Percentiles rank a stretch among this genome's conserved stretches.
phyloP scores from a whole-genome alignment of 176 grass and related monocot species.

The Pharus latifolius region DNA sequence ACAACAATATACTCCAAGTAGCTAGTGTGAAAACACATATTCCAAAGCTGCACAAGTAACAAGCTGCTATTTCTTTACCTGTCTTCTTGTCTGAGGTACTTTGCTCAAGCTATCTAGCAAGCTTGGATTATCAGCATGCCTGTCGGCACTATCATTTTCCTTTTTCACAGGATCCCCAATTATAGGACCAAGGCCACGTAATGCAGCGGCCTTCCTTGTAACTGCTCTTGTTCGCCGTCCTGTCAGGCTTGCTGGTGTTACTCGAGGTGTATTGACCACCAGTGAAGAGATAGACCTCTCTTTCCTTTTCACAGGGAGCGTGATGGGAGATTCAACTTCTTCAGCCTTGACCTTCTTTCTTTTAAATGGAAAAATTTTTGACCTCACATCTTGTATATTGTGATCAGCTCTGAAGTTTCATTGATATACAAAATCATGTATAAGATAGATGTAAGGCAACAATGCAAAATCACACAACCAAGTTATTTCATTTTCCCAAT shows the following conservation, averaged over 20 bases:
- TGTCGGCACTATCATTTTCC: slow-evolving; percentile 34
- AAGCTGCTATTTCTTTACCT: slow-evolving; percentile 28
- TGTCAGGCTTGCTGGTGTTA: slow-evolving; percentile 40
- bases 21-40: not conserved
- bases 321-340: slow-evolving; percentile 38
- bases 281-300: slow-evolving; percentile 67
- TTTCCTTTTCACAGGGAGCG: slow-evolving; percentile 48
- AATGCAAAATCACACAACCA: slow-evolving; percentile 11
- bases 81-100: slow-evolving; percentile 56
- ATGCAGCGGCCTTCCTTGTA: slow-evolving; percentile 47
- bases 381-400: slow-evolving; percentile 73
- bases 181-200: slow-evolving; percentile 55
- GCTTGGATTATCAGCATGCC: slow-evolving; percentile 34
- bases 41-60: not conserved
- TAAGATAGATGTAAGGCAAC: not conserved
- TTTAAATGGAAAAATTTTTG: slow-evolving; percentile 71
- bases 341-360: slow-evolving; percentile 52
- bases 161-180: slow-evolving; percentile 39
- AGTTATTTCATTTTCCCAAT: not conserved
- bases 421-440: slow-evolving; percentile 3
- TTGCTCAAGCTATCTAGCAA: slow-evolving; percentile 51
- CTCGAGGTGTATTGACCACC: slow-evolving; percentile 61
- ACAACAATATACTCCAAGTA: not conserved
- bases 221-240: slow-evolving; percentile 57
- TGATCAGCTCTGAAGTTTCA: slow-evolving; percentile 62